A percentile compares a stretch with the other conserved stretches of the same genome.
phyloP scores from a whole-genome alignment of 352 stramenopile genomes.

The Phytophthora sp. region DNA sequence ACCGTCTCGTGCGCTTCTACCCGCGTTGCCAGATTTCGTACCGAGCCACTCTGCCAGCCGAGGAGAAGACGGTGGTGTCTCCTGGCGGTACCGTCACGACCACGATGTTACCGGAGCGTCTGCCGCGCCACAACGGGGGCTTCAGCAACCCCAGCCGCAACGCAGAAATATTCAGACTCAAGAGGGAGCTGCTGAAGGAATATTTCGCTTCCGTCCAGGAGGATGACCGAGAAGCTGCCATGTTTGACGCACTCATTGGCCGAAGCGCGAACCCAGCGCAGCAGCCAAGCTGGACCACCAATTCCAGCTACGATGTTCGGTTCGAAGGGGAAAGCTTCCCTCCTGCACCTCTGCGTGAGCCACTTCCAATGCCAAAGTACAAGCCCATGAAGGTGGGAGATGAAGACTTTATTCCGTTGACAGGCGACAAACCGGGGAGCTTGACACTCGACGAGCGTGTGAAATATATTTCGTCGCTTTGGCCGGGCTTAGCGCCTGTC shows the following conservation, averaged over 20 bases:
- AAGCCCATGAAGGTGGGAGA: conserved; percentile 48
- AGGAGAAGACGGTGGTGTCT: conserved; percentile 65
- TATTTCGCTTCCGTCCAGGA: conserved; percentile 50
- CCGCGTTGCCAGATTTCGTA: conserved; percentile 78
- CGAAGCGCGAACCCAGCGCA: conserved; percentile 24
- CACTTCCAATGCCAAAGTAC: conserved; percentile 54
- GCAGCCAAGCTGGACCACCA: conserved; percentile 8
- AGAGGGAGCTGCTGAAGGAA: conserved; percentile 64
- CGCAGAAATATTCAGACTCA: conserved; percentile 74
- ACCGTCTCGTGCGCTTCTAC: conserved; percentile 71
- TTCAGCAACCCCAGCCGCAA: conserved; percentile 79
- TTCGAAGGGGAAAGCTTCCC: conserved; percentile 16
- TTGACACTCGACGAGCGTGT: conserved; percentile 65
- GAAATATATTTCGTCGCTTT: conserved; percentile 74
- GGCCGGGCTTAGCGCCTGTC: conserved; percentile 64
- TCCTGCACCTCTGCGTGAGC: conserved; percentile 1
- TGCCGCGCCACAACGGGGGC: conserved; percentile 68
- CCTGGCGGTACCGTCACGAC: conserved; percentile 59
- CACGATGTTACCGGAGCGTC: conserved; percentile 45
- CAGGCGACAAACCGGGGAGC: conserved; percentile 41
- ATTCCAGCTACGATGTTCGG: neutral
- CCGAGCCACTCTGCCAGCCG: conserved; percentile 57
- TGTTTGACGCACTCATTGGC: conserved; percentile 43
- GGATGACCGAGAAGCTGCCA: conserved; percentile 41
- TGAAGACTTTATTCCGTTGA: conserved; percentile 51